Base-by-base conservation (phyloP, 169 alveolate genomes). In the Babesia bigemina region DNA sequence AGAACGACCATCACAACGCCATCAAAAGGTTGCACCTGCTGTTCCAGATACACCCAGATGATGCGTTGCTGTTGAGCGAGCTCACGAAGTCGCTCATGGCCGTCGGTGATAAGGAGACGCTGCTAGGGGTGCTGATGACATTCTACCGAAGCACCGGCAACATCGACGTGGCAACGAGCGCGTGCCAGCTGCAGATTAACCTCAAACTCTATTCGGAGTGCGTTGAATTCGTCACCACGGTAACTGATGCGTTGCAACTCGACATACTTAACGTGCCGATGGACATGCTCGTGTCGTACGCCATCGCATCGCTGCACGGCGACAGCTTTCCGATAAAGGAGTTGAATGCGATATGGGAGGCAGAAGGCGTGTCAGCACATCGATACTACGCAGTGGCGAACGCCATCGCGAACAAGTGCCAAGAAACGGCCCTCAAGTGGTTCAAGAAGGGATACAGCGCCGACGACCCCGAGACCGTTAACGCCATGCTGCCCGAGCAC, bases 1-100 rank as follows among this genome's bases (percentile, higher is more conserved):
- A 73, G 83, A 69, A 81, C 44, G 88, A 81, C 79, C 70, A 81
- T 49, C 65, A 44, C 2, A 70, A 72, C 33, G 88, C 88, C 4
- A 62, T 74, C 19, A 72, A 74, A 55, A 62, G 72, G 75, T 42
- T 81, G 50, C 53, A 47, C 22, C 58, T 61, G 44, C 69, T 81
- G 52, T 81, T 63, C 52, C 63, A 81, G 17, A 11, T 81, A 26
- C 84, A 81, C 59, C 84, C 84, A 2, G 76, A 81, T 24, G 88
- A 81, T 63, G 76, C 57, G 42, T 53, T 81, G 56, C 52, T 81
- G 48, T 63, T 77, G 22, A 62, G 48, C 44, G 84, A 81, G 53
- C 79, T 81, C 22, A 22, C 85, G 16, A 70, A 57, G 72, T 81
- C 83, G 29, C 70, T 81, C 21, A 55, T 59, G 45, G 62, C 28